Conservation (phyloP, 192 early-diverging fungal species). For the Backusella australiensis region DNA sequence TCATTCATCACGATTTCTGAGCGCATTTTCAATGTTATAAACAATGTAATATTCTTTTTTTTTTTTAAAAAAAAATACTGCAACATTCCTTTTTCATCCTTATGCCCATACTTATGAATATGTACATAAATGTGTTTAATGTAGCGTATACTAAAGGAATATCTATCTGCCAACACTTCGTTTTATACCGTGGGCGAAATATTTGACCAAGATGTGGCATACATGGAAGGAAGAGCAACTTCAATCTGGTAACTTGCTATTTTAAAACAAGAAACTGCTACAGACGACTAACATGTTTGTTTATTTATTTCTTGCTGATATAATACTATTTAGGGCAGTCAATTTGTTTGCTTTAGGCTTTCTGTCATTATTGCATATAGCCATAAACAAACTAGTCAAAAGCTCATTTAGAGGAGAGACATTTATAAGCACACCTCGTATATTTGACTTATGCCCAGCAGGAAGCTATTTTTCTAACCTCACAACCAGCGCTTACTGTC, state of each 20-base stretch:
- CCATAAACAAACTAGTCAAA: background rate
- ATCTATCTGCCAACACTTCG: constrained; percentile 1
- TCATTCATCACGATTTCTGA: constrained; percentile 20
- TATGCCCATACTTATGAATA: background rate
- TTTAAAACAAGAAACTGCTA: background rate
- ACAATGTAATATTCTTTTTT: background rate
- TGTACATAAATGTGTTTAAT: background rate
- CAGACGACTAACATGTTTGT: background rate
- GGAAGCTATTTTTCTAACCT: constrained; percentile 6
- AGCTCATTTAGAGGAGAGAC: background rate
- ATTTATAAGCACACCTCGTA: background rate
- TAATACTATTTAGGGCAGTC: constrained; percentile 2
- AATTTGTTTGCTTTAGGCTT: constrained; percentile 17
- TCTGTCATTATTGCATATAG: constrained; percentile 12
- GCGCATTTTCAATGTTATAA: constrained; percentile 20
- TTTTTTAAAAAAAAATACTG: background rate
- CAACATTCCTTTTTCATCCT: background rate
- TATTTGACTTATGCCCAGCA: background rate
- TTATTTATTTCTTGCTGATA: background rate
- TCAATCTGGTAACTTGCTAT: constrained; percentile 13
- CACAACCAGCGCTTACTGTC: background rate
- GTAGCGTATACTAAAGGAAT: constrained; percentile 17
- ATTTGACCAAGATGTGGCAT: constrained; percentile 21
- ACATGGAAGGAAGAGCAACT: background rate
- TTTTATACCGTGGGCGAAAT: constrained; percentile 16